These are phyloP conservation scores for Eimeria zaria DNA, from an alignment of 169 alveolate species.

Conservation along the genomic window DNA sequence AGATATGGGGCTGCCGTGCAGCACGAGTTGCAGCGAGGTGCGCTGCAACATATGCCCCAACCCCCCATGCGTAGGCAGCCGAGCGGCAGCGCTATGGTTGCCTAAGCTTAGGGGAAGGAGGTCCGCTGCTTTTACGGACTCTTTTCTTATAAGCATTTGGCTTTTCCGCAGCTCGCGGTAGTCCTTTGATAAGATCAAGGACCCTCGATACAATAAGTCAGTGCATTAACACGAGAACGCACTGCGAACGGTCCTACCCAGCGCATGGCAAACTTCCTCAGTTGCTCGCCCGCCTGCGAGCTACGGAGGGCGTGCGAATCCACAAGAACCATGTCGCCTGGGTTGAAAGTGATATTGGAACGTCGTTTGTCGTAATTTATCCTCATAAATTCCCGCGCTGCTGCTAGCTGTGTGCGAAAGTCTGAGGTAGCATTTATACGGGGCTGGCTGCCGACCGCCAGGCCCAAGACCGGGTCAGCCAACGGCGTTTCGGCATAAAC, in stretches of 20 bases:
- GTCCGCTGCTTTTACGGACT: background rate
- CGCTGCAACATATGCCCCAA: background rate
- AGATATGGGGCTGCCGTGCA: background rate
- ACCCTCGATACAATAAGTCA: background rate
- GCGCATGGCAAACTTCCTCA: background rate
- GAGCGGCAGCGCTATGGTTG: background rate
- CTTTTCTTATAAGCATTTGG: background rate
- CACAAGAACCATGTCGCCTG: too few species aligned
- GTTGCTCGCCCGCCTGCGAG: background rate
- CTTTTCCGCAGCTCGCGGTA: background rate
- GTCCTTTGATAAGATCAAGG: background rate
- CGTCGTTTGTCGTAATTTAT: too few species aligned
- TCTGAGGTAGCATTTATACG: too few species aligned
- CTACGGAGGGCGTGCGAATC: too few species aligned
- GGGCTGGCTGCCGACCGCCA: too few species aligned
- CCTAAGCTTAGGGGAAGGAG: too few species aligned
- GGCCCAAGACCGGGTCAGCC: too few species aligned
- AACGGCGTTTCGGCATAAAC: too few species aligned
- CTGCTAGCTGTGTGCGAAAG: too few species aligned
- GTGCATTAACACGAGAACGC: background rate
- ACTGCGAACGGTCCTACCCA: background rate
- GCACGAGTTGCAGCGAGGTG: background rate
- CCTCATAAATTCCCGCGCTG: too few species aligned
- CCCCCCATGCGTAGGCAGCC: background rate
- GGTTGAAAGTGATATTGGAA: too few species aligned